Evolutionary conservation across 2,329 filamentous ascomycete species (phyloP), one percentile per base, ranked within the genome.

Genomic region (Pseudogymnoascus sp.): DNA sequence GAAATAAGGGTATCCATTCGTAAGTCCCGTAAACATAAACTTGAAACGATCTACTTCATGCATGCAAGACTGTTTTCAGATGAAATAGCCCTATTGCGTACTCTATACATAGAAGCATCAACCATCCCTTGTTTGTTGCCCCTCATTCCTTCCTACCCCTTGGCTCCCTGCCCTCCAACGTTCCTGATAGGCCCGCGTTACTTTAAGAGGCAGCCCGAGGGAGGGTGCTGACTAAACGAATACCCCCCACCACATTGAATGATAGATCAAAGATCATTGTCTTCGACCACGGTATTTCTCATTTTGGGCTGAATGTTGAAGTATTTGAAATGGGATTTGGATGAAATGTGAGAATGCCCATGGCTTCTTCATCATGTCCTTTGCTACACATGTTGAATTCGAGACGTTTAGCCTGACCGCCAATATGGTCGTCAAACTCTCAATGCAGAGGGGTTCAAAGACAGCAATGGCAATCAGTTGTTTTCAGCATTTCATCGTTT

Each of bases 111-210:
- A 33, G 48, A 33, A 55, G n/a, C 25, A 17, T 21, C 27, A n/a
- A 6, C 17, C 29, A 55, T 55, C 48, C 48, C 48, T 55, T 55
- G 48, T 55, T 55, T 55, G 48, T n/a, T 55, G 48, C 48, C 29
- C 48, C 48, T 55, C 48, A 33, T 17, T 55, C 27, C 29, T 55
- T 55, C 27, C 29, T 55, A 27, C 48, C 48, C 48, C 48, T 55
- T 55, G 48, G 33, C 27, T 55, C 48, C 27, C n/a, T 55, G 29
- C 29, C 48, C 48, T 33, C 48, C 29, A 55, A 7, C 48, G 48
- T n/a, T 33, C 27, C 44, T 55, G 44, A 55, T 55, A 17, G 44
- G 44, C 27, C 44, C 21, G 44, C 44, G 10, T 4, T 55, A 17
- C 44, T 55, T 5, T 4, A 55, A 10, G 8, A 55, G 44, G 25